These are phyloP conservation scores for Rhodotorula kratochvilovae DNA, from an alignment of 768 basidiomycete genomes.

Conservation along the genomic window DNA sequence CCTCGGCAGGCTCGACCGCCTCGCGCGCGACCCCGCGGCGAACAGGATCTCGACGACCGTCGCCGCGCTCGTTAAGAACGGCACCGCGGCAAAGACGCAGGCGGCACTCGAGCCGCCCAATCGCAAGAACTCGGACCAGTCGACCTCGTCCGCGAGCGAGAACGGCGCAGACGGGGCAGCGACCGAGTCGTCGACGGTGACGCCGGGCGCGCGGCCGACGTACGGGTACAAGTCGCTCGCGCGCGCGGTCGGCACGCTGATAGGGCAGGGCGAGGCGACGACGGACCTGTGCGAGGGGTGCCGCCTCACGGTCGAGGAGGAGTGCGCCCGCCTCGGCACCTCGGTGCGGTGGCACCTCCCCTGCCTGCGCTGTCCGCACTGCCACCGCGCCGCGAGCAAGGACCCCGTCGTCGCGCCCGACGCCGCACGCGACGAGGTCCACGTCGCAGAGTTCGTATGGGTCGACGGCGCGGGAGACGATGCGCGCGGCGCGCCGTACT, in stretches of 20 bases:
- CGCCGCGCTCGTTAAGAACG: background rate
- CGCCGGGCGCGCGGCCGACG: background rate
- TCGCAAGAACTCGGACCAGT: conserved; percentile 36
- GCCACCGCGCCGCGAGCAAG: conserved; percentile 63
- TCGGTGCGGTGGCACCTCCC: conserved; percentile 95
- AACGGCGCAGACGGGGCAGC: background rate
- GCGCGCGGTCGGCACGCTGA: conserved; percentile 36
- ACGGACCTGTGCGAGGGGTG: conserved; percentile 90
- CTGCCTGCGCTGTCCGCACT: conserved; percentile 77
- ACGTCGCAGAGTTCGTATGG: conserved; percentile 27
- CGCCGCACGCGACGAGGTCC: conserved; percentile 49
- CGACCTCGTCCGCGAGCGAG: background rate
- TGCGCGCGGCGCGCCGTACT: conserved; percentile 50
- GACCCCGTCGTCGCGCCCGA: conserved; percentile 32
- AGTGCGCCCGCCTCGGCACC: conserved; percentile 90
- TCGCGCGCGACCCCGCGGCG: conserved; percentile 59
- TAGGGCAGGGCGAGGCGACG: conserved; percentile 53
- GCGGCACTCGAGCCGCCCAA: background rate
- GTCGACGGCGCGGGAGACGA: background rate
- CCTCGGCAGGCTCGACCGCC: conserved; percentile 84
- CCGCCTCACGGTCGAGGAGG: conserved; percentile 87
- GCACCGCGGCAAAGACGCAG: background rate
- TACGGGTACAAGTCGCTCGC: conserved; percentile 45
- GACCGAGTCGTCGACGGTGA: background rate
- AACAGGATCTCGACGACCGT: conserved; percentile 40